These are phyloP conservation scores for Colletotrichum truncatum DNA, from an alignment of 2,329 filamentous ascomycete species.

Conservation along the genomic window DNA sequence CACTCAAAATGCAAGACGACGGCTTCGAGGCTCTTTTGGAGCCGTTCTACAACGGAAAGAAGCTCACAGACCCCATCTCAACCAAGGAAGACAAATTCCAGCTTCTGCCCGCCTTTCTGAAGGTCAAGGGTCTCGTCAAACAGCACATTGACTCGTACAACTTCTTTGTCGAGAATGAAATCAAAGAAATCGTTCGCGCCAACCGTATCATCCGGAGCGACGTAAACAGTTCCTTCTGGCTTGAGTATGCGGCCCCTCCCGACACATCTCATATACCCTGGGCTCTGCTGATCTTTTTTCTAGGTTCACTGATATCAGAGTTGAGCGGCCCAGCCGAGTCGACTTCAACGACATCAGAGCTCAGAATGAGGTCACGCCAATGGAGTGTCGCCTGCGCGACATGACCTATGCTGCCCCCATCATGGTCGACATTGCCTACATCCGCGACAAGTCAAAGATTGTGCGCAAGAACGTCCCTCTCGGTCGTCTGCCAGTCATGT, in stretches of 20 bases:
- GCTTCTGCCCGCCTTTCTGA: constrained; percentile 94
- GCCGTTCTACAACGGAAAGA: constrained; percentile 75
- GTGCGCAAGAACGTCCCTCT: constrained; percentile 82
- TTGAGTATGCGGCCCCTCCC: constrained; percentile 64
- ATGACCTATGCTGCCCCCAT: constrained; percentile 99
- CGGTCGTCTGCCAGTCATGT: constrained; percentile 94
- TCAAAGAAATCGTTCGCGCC: constrained; percentile 95
- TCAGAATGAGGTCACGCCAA: constrained; percentile 83
- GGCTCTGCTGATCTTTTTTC: background rate
- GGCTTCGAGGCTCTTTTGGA: constrained; percentile 73
- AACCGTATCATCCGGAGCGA: constrained; percentile 91
- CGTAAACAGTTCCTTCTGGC: constrained; percentile 90
- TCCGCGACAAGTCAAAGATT: constrained; percentile 80
- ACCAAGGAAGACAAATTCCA: constrained; percentile 92
- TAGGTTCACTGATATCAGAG: constrained; percentile 85
- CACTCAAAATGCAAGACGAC: constrained; percentile 64
- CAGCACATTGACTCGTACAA: constrained; percentile 99
- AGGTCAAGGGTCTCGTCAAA: constrained; percentile 96
- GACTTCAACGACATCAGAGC: constrained; percentile 78
- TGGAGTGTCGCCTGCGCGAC: constrained; percentile 95
- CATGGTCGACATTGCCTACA: constrained; percentile 90
- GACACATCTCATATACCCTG: background rate
- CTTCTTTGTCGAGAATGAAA: constrained; percentile 95
- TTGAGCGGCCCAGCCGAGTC: constrained; percentile 81
- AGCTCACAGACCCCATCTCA: constrained; percentile 71